Conservation (phyloP, 148 eudicot genomes). For the Bassia scoparia region DNA sequence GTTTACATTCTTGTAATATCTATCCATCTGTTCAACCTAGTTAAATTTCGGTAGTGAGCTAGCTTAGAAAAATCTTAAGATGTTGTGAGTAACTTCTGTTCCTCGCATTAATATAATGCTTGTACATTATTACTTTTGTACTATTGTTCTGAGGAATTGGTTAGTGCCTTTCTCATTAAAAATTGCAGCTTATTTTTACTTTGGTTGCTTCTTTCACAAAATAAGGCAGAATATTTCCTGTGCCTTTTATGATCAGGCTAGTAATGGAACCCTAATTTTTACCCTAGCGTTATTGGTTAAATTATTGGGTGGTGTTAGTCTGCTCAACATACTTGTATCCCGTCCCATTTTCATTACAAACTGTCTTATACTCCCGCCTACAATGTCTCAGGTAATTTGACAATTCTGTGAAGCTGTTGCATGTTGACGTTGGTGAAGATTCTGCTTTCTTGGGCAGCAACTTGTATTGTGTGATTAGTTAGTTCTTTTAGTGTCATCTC, state of each 20-base stretch:
- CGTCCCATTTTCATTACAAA: not conserved
- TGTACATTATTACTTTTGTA: not conserved
- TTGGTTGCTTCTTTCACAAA: slow-evolving; percentile 1
- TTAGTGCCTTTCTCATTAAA: not conserved
- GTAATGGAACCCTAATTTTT: not conserved
- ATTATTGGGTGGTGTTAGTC: not conserved
- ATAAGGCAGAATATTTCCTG: not conserved
- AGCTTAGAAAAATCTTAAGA: no score
- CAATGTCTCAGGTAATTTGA: slow-evolving; percentile 21
- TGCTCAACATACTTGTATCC: not conserved
- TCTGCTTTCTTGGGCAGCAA: slow-evolving; percentile 2
- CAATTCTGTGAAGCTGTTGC: not conserved
- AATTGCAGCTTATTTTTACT: not conserved
- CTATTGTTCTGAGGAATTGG: not conserved
- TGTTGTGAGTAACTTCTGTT: not conserved
- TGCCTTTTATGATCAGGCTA: not conserved
- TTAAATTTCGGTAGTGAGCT: not conserved
- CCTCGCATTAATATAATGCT: not conserved
- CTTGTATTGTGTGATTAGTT: slow-evolving; percentile 12
- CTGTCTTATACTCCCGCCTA: not conserved
- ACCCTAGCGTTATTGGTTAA: not conserved
- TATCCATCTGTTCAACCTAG: not conserved
- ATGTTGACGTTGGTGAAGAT: slow-evolving; percentile 6
- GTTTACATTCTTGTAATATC: no score
- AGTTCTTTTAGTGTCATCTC: not conserved